Evolutionary conservation across 495 filamentous ascomycete genomes (phyloP), one percentile per base, ranked within the genome.

Genomic region (Cenococcum geophilum): DNA sequence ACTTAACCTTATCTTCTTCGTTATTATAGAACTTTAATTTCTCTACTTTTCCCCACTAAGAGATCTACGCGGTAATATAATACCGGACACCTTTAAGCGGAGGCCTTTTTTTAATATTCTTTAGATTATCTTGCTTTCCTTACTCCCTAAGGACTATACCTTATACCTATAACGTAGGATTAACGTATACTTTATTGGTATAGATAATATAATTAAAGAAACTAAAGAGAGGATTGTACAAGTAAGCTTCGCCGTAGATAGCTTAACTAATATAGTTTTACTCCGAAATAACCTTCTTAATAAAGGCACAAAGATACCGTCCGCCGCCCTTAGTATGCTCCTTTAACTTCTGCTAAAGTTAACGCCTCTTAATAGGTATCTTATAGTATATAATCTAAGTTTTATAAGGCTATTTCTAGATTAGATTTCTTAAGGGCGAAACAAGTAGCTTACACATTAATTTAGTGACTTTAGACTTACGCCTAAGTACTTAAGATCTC

Each of bases 251-350:
- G 8, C 48, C n/a, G n/a, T 51, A 51, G 6, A 8, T 18, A 11
- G 11, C 48, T 8, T 25, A 18, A 6, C 22, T 18, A 6, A 8
- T 51, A 18, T 18, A 25, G n/a, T 51, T 51, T 18, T 51, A 8
- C 6, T 51, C 48, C 11, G 48, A 51, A 25, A 51, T 51, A 20
- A 8, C 48, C 48, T 51, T 51, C 48, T 51, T 51, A 51, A 51
- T 18, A 51, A 20, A 51, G 18, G 48, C 48, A 11, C 22, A 25
- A 6, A 8, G 6, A 18, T 51, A 51, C 18, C n/a, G 48, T 18
- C n/a, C 6, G 18, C 18, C n/a, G n/a, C n/a, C n/a, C n/a, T n/a
- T n/a, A n/a, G n/a, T n/a, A n/a, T n/a, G n/a, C n/a, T n/a, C n/a
- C n/a, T n/a, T n/a, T n/a, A n/a, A n/a, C n/a, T n/a, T n/a, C n/a